These are phyloP conservation scores for Leucaena leucocephala DNA, from an alignment of 306 rosid species.

Conservation along the genomic window DNA sequence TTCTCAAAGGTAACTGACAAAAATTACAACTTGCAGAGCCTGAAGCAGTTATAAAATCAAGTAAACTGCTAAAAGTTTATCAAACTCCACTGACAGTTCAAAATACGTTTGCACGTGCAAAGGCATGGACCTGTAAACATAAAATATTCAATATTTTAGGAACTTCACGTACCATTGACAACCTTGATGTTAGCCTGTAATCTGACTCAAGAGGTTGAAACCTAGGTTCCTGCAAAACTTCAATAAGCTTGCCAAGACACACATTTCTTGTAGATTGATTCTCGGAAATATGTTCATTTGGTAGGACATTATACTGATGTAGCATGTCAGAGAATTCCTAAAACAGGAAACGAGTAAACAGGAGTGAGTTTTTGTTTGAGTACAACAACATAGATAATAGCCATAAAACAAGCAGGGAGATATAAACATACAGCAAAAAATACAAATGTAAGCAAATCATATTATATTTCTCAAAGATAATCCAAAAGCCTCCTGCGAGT, in stretches of 20 bases:
- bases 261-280: constrained; percentile 49
- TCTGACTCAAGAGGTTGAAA: constrained; percentile 70
- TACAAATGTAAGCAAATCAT: neutral
- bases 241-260: constrained; percentile 51
- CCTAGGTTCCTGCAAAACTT: constrained; percentile 64
- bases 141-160: constrained; percentile 26
- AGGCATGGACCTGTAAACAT: constrained; percentile 30
- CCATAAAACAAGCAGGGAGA: constrained; percentile 29
- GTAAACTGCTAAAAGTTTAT: constrained; percentile 17
- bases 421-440: neutral
- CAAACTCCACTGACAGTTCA: constrained; percentile 21
- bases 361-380: constrained; percentile 2
- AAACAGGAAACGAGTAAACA: constrained; percentile 21
- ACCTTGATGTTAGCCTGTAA: constrained; percentile 59
- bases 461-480: neutral
- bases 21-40: neutral
- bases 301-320: constrained; percentile 40
- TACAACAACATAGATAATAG: constrained; percentile 21
- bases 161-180: constrained; percentile 63
- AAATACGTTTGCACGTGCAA: constrained; percentile 12
- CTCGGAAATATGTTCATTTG: constrained; percentile 51
- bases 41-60: constrained; percentile 10
- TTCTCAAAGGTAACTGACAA: constrained; percentile 12
- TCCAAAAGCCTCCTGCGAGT: neutral
- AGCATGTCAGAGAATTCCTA: constrained; percentile 59